Evolutionary conservation across 768 basidiomycete genomes (phyloP), one percentile per base, ranked within the genome.

Genomic region (Collybiopsis luxurians): DNA sequence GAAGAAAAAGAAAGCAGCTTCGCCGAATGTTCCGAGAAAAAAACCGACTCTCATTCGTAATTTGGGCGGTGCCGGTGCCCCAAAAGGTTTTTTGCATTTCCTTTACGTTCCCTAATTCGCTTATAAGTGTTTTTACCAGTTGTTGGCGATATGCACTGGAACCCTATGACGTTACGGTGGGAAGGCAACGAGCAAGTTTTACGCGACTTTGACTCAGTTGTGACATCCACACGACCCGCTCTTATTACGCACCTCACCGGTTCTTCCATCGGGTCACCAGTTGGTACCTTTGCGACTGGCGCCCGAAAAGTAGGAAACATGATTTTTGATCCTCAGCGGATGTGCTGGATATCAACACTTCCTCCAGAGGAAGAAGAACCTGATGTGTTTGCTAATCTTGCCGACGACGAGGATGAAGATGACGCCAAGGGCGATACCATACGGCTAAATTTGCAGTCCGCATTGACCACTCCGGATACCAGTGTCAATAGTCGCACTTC

Each of bases 71-170:
- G 67, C 75, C 38, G 71, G 72, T 56, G 79, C 81, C 23, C 80
- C 91, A 11, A 95, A 92, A 83, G 86, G 93, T 95, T 60, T 28
- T 81, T 67, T 9, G 24, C 38, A 19, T 7, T 13, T 95, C 60
- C 28, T 81, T 67, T 9, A 36, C 38, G 13, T 7, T 13, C 21
- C 45, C 34, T 40, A 42, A 28, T 39, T 56, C 26, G 48, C 43
- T 53, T 59, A 60, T 61, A 69, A 43, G 66, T 51, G 4, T 31
- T 28, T 13, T 53, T 54, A 49, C 59, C 65, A 96, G 96, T 93
- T 45, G 83, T 96, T 56, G 95, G 94, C 21, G 92, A 95, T 54
- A 99, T 99, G 96, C 90, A 85, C 65, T 99, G 94, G 92, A 98
- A 99, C 71, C 95, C 96, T 39, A 75, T 73, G 17, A 86, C 85